A percentile compares a stretch with the other conserved stretches of the same genome.
Evolutionary conservation across 768 basidiomycete genomes (phyloP).

Genomic region (Roridomyces roridus): DNA sequence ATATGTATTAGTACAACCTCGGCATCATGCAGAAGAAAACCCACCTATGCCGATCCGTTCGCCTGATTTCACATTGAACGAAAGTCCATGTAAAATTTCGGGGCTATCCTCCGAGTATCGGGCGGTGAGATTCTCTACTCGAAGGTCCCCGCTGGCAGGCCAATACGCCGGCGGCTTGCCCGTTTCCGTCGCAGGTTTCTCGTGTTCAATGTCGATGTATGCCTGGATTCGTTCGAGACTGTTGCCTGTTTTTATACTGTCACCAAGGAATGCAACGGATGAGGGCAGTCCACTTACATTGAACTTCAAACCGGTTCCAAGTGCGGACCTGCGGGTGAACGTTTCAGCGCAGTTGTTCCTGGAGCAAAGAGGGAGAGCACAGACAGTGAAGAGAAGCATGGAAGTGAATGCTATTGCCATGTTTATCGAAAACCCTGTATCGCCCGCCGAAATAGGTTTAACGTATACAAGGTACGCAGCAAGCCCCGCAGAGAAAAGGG

Average conservation of each 20-base stretch:
- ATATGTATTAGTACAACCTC: not conserved
- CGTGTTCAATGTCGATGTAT: conserved; percentile 51
- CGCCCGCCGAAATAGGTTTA: conserved; percentile 35
- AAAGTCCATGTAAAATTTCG: conserved; percentile 13
- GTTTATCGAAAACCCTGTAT: conserved; percentile 44
- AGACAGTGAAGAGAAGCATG: conserved; percentile 43
- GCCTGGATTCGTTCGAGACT: conserved; percentile 21
- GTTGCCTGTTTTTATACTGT: conserved; percentile 2
- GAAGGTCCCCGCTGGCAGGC: conserved; percentile 52
- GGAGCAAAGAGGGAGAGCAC: no score
- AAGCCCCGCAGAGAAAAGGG: conserved; percentile 40
- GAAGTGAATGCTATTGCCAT: conserved; percentile 51
- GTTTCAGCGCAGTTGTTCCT: no score
- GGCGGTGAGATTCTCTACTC: conserved; percentile 47
- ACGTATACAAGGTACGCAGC: conserved; percentile 47
- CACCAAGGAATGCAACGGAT: not conserved
- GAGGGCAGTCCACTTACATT: conserved; percentile 11
- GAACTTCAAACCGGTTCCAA: conserved; percentile 34
- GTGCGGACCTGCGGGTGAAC: conserved; percentile 2
- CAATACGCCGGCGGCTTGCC: conserved; percentile 54
- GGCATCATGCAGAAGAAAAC: not conserved
- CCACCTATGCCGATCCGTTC: conserved; percentile 50
- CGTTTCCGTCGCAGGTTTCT: conserved; percentile 33
- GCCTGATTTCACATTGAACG: conserved; percentile 49
- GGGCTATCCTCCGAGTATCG: conserved; percentile 36